These are phyloP conservation scores for Zygosaccharomyces pseudobailii DNA, from an alignment of 1,139 yeast genomes.

Conservation along the genomic window DNA sequence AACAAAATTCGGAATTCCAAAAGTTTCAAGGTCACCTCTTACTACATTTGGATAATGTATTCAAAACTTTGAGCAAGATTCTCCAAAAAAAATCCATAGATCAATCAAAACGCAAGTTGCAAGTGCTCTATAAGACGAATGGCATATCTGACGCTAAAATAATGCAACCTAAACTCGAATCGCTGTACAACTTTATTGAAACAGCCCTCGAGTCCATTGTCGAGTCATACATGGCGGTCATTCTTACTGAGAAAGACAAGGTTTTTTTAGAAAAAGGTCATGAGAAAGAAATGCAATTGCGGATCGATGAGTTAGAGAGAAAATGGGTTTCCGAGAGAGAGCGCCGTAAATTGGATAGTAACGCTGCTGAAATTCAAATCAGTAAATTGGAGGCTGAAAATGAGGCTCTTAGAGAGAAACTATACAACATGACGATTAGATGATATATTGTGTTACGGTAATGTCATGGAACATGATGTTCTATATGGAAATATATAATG, in stretches of 20 bases:
- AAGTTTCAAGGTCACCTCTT: slow-evolving; percentile 27
- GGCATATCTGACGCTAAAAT: slow-evolving; percentile 32
- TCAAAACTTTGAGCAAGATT: slow-evolving; percentile 48
- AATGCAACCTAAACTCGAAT: slow-evolving; percentile 46
- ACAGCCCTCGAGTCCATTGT: slow-evolving; percentile 57
- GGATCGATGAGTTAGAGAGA: slow-evolving; percentile 57
- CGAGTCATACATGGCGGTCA: slow-evolving; percentile 49
- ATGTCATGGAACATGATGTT: slow-evolving; percentile 5
- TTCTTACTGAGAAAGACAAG: slow-evolving; percentile 28
- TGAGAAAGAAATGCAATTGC: slow-evolving; percentile 36
- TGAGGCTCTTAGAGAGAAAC: slow-evolving; percentile 36
- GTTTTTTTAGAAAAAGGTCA: slow-evolving; percentile 19
- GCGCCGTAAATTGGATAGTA: slow-evolving; percentile 55
- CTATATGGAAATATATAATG: slow-evolving; percentile 6
- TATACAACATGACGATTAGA: slow-evolving; percentile 16
- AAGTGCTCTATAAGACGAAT: slow-evolving; percentile 37
- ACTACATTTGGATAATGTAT: slow-evolving; percentile 40
- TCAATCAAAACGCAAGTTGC: slow-evolving; percentile 52
- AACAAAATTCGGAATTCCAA: slow-evolving; percentile 15
- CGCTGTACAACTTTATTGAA: slow-evolving; percentile 53
- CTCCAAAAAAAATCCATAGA: slow-evolving; percentile 55
- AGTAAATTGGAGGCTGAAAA: slow-evolving; percentile 55
- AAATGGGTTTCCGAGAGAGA: slow-evolving; percentile 72
- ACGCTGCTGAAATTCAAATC: slow-evolving; percentile 50
- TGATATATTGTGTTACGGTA: neutral